Base-by-base conservation (phyloP, 2,329 filamentous ascomycete species). In the Apiospora hydei region DNA sequence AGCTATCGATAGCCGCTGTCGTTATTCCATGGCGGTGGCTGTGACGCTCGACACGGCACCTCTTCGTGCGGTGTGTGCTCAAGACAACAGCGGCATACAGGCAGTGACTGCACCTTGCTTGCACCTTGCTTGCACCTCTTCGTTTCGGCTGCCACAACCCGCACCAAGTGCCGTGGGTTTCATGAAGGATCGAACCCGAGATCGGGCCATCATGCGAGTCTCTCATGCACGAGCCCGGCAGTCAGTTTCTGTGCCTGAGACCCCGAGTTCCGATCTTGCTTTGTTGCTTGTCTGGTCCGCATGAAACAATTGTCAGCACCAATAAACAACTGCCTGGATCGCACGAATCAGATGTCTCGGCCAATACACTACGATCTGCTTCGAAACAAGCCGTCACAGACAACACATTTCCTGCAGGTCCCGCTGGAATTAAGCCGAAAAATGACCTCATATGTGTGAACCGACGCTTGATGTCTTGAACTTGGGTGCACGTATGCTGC, bases 181-280 rank as follows among this genome's bases (percentile, higher is more conserved):
- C 18, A 64, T 41, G 10, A 38, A 21, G 34, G 57, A 64, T 64
- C 57, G 57, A 41, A 64, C n/a, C 57, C 57, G 57, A 64, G 57
- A 64, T 41, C 57, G 57, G 57, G 57, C 34, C 57, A 64, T 64
- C 57, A 64, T 64, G 34, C 57, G 57, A 64, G 57, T 64, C 57
- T 38, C 34, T 34, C 57, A 64, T 64, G 57, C 57, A 64, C 34
- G 57, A 64, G 34, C 57, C 57, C 57, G 57, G 57, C 57, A 38
- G 3, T 64, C 57, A 64, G 57, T 24, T 64, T 64, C 57, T 41
- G 57, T 64, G 57, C 57, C 57, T 64, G 57, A 64, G 57, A 64
- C 57, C 57, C 57, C 30, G 53, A 61, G 8, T 34, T 61, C 53
- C 38, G 30, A 61, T 61, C 53, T 38, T 64, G 57, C 30, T 38